Percentiles rank a stretch among this genome's conserved stretches.
Evolutionary conservation across 2,329 filamentous ascomycete genomes (phyloP).

Genomic region (Chaetomium strumarium): DNA sequence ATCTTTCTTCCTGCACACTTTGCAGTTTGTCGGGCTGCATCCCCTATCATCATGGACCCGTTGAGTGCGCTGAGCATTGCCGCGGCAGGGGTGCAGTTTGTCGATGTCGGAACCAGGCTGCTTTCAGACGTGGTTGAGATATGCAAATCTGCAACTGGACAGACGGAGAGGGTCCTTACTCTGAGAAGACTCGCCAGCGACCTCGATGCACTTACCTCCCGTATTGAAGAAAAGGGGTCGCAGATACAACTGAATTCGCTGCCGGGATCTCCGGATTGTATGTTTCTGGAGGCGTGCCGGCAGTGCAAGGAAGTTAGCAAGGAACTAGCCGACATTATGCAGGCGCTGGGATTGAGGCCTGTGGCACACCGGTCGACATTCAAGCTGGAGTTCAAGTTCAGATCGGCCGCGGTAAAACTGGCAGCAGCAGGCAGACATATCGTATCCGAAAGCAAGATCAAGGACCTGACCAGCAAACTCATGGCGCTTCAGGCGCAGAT

Average conservation of each 20-base stretch:
- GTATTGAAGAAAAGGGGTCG: not conserved
- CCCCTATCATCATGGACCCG: not conserved
- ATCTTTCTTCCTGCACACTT: too few species aligned
- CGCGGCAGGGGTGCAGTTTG: constrained; percentile 6
- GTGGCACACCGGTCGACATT: not conserved
- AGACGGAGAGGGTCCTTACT: not conserved
- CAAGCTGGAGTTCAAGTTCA: not conserved
- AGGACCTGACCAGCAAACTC: not conserved
- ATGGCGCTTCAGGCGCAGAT: not conserved
- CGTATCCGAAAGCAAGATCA: not conserved
- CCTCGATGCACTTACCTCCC: not conserved
- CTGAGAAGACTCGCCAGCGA: not conserved
- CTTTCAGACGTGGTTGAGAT: not conserved
- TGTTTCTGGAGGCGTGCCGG: not conserved
- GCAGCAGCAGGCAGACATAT: not conserved
- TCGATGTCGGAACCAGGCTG: not conserved
- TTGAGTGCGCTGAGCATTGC: constrained; percentile 1
- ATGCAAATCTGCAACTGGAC: not conserved
- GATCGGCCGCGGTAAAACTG: not conserved
- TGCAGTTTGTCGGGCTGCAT: too few species aligned
- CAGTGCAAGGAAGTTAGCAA: not conserved
- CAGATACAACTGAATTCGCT: not conserved
- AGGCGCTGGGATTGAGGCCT: not conserved
- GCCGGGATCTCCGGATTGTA: not conserved
- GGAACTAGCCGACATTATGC: not conserved